These are phyloP conservation scores for Ganoderma boninense DNA, from an alignment of 1,284 basidiomycete genomes.

Conservation along the genomic window DNA sequence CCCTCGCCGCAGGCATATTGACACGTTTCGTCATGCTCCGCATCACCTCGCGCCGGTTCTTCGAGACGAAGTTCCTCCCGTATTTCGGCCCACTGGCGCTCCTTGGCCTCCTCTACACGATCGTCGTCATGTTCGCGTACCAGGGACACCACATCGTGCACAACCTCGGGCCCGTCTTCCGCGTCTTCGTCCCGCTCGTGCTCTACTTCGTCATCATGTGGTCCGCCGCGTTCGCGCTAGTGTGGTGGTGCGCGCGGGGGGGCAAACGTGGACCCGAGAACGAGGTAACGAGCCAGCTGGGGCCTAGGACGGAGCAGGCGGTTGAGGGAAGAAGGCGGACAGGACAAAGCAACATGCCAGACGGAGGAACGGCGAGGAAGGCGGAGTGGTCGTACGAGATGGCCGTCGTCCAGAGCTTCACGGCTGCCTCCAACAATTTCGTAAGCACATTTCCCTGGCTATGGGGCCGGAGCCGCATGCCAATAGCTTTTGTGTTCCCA, in stretches of 20 bases:
- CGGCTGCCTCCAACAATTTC: conserved; percentile 65
- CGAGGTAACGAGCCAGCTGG: not conserved
- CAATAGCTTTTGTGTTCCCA: conserved; percentile 29
- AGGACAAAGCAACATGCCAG: not conserved
- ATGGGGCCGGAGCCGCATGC: no score
- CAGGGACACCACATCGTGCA: conserved; percentile 68
- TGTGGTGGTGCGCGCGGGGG: conserved; percentile 54
- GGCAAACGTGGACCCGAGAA: not conserved
- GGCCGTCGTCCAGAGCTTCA: conserved; percentile 75
- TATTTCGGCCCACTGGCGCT: conserved; percentile 77
- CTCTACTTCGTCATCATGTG: conserved; percentile 87
- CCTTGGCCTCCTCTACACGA: conserved; percentile 79
- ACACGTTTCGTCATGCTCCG: conserved; percentile 70
- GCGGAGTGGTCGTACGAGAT: conserved; percentile 66
- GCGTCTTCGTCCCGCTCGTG: conserved; percentile 82
- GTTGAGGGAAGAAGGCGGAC: conserved; percentile 20
- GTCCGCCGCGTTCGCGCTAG: conserved; percentile 65
- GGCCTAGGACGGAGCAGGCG: conserved; percentile 3
- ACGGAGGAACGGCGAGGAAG: conserved; percentile 16
- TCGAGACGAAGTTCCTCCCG: conserved; percentile 70
- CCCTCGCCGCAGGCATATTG: conserved; percentile 70
- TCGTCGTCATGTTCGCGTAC: conserved; percentile 82
- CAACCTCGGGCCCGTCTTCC: conserved; percentile 78
- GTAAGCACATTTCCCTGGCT: conserved; percentile 41
- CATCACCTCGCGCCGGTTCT: conserved; percentile 56